A percentile compares a stretch with the other conserved stretches of the same genome.
Conservation (phyloP, 2,329 filamentous ascomycete species). For the Biscogniauxia mediterranea region DNA sequence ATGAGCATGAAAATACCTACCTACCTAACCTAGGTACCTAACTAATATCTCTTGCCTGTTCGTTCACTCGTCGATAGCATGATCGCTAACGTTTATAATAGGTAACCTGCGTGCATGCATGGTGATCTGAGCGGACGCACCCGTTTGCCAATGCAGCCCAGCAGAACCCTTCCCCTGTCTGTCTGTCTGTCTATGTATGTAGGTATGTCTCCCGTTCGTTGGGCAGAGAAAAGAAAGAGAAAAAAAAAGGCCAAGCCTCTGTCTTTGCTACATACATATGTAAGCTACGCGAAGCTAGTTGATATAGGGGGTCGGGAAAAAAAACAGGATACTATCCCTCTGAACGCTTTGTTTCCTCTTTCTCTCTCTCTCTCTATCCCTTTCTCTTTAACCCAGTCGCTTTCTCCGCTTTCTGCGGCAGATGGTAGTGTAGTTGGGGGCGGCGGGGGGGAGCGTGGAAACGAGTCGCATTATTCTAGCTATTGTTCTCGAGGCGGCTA, state of each 20-base stretch:
- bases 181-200: too few relatives aligned
- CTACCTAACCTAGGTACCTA: too few relatives aligned
- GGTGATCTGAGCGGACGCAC: not conserved
- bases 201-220: not conserved
- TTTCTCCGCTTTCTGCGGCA: conserved; percentile 1
- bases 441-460: not conserved
- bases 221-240: too few relatives aligned
- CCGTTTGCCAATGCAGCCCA: not conserved
- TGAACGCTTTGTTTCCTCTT: not conserved
- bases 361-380: too few relatives aligned
- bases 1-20: not conserved
- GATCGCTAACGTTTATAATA: not conserved
- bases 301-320: not conserved
- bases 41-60: not conserved
- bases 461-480: conserved; percentile 2
- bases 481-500: conserved; percentile 10
- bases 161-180: too few relatives aligned
- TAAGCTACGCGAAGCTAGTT: not conserved
- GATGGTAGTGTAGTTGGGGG: conserved; percentile 3
- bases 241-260: not conserved
- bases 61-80: not conserved
- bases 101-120: not conserved
- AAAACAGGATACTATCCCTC: not conserved
- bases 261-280: not conserved
- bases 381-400: not conserved